These are phyloP conservation scores for Wickerhamomyces strasburgensis DNA, from an alignment of 805 yeast species.

Conservation along the genomic window DNA sequence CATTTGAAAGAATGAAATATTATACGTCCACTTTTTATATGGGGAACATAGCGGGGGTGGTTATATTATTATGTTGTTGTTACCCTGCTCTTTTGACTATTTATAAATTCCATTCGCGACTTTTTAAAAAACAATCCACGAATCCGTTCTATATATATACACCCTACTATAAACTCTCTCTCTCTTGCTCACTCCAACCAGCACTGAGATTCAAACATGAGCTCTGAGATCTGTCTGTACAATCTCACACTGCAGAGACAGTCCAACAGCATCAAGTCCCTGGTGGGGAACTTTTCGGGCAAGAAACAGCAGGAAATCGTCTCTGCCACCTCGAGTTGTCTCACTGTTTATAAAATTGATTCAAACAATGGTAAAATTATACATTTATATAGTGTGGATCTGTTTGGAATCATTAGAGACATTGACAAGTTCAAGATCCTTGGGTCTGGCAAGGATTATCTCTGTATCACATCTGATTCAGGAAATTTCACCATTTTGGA, in stretches of 20 bases:
- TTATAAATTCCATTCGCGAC: no score
- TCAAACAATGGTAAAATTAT: slow-evolving; percentile 51
- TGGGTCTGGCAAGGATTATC: slow-evolving; percentile 49
- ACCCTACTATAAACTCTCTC: no score
- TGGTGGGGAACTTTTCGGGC: slow-evolving; percentile 67
- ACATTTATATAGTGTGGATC: slow-evolving; percentile 36
- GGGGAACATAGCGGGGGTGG: no score
- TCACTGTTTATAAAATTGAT: slow-evolving; percentile 52
- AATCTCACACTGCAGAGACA: slow-evolving; percentile 67
- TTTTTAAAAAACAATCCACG: no score
- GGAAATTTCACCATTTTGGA: slow-evolving; percentile 62
- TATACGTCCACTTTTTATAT: no score
- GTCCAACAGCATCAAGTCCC: slow-evolving; percentile 44
- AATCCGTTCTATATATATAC: no score
- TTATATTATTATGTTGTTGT: no score
- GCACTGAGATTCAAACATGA: no score
- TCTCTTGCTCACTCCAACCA: no score
- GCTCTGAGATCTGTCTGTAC: slow-evolving; percentile 43
- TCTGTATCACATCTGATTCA: slow-evolving; percentile 75
- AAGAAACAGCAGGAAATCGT: slow-evolving; percentile 58
- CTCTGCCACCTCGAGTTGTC: slow-evolving; percentile 46
- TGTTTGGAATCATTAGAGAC: slow-evolving; percentile 55
- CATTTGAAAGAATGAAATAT: no score
- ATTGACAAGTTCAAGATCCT: slow-evolving; percentile 47
- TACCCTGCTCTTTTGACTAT: no score